Evolutionary conservation across 306 rosid genomes (phyloP).

Genomic region (Acacia crassicarpa): DNA sequence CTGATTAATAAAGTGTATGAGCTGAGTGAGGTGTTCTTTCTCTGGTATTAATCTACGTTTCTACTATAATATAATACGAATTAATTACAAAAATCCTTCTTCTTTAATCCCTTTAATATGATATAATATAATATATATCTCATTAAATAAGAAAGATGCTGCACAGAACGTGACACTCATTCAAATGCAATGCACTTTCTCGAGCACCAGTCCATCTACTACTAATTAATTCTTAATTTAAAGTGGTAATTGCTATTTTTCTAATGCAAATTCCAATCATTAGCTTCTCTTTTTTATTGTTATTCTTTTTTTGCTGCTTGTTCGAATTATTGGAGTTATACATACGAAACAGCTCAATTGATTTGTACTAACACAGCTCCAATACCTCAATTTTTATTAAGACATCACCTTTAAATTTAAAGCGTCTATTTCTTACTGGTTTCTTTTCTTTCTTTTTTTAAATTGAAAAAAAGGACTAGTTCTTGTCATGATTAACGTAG

Average conservation of each 20-base stretch:
- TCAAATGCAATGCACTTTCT: conserved; percentile 37
- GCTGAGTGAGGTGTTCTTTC: not conserved
- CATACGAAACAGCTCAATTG: not conserved
- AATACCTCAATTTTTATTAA: not conserved
- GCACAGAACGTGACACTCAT: conserved; percentile 38
- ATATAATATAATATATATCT: too few species aligned
- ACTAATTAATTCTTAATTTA: too few species aligned
- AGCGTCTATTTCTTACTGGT: not conserved
- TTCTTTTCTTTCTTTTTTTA: too few species aligned
- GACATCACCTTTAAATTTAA: not conserved
- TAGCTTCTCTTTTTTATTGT: conserved; percentile 8
- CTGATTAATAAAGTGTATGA: not conserved
- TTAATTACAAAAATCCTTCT: not conserved
- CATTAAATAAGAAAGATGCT: conserved; percentile 10
- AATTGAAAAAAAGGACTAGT: not conserved
- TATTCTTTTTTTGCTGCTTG: conserved; percentile 15
- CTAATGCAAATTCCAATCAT: conserved; percentile 33
- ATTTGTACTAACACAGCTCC: not conserved
- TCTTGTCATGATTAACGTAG: not conserved
- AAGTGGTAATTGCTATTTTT: not conserved
- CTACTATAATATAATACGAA: not conserved
- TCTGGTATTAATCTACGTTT: not conserved
- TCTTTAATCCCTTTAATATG: not conserved
- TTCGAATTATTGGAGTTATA: not conserved
- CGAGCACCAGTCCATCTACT: conserved; percentile 3